These are phyloP conservation scores for Henckelia pumila DNA, from an alignment of 257 asterid genomes.

Conservation along the genomic window DNA sequence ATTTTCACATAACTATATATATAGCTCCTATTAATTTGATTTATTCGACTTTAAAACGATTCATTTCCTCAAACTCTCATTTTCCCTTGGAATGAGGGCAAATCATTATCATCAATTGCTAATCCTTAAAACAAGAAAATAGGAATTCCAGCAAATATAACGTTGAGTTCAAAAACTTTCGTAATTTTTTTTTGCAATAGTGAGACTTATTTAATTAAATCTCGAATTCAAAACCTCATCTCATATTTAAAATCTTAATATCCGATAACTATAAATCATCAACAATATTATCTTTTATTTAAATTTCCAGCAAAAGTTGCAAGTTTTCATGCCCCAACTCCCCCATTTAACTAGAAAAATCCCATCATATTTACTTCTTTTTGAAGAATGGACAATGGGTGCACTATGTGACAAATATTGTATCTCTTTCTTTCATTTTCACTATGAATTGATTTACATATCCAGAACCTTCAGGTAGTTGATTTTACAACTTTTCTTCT, in stretches of 20 bases:
- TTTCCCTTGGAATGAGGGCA: background rate
- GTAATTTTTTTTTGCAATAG: too few species aligned
- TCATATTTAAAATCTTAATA: too few species aligned
- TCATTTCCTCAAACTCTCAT: background rate
- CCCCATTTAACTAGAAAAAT: background rate
- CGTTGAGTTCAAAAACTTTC: too few species aligned
- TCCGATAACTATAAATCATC: too few species aligned
- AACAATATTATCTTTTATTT: too few species aligned
- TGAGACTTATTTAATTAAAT: too few species aligned
- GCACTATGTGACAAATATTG: background rate
- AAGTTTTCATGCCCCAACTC: background rate
- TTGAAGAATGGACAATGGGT: background rate
- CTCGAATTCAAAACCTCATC: too few species aligned
- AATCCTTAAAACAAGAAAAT: too few species aligned
- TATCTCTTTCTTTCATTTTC: background rate
- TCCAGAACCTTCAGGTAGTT: background rate
- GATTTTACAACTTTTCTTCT: too few species aligned
- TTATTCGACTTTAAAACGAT: background rate
- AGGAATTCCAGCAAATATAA: too few species aligned
- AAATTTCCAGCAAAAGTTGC: too few species aligned
- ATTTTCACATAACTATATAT: background rate
- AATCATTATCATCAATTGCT: too few species aligned
- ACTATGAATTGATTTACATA: background rate
- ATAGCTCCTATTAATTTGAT: background rate
- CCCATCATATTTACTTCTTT: background rate